Evolutionary conservation across 768 basidiomycete species (phyloP).

Genomic region (Phaffia tasmanica): DNA sequence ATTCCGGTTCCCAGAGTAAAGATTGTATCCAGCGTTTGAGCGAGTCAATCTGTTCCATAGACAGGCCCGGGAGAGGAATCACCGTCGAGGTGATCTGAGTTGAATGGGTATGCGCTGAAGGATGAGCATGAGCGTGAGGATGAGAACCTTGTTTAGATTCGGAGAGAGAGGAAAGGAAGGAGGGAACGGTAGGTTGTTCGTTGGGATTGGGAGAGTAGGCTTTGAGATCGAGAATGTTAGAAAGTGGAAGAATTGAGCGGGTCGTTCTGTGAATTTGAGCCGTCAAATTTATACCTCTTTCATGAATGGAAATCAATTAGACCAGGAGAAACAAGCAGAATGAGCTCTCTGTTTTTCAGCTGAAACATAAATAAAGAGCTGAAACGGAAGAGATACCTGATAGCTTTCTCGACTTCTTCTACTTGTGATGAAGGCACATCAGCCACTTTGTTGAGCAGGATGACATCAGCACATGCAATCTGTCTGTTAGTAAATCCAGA

Average conservation of each 20-base stretch:
- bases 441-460: constrained; percentile 85
- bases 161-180: constrained; percentile 11
- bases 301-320: constrained; percentile 2
- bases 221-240: constrained; percentile 62
- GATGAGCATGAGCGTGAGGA: constrained; percentile 36
- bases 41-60: constrained; percentile 41
- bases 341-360: not conserved
- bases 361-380: not conserved
- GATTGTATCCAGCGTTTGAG: constrained; percentile 72
- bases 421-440: constrained; percentile 48
- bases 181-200: constrained; percentile 15
- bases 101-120: constrained; percentile 28
- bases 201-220: constrained; percentile 56
- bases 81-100: constrained; percentile 55
- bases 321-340: not conserved
- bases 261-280: constrained; percentile 43
- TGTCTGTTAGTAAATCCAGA: constrained; percentile 51
- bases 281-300: constrained; percentile 19
- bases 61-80: constrained; percentile 55
- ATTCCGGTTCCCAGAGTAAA: constrained; percentile 66
- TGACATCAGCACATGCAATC: constrained; percentile 81
- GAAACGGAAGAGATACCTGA: constrained; percentile 38
- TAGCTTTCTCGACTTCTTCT: constrained; percentile 47
- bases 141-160: constrained; percentile 33
- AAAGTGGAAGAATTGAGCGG: constrained; percentile 58